Evolutionary conservation across 345 rosid species (phyloP), one percentile per base, ranked within the genome.

Genomic region (Bretschneidera sinensis): DNA sequence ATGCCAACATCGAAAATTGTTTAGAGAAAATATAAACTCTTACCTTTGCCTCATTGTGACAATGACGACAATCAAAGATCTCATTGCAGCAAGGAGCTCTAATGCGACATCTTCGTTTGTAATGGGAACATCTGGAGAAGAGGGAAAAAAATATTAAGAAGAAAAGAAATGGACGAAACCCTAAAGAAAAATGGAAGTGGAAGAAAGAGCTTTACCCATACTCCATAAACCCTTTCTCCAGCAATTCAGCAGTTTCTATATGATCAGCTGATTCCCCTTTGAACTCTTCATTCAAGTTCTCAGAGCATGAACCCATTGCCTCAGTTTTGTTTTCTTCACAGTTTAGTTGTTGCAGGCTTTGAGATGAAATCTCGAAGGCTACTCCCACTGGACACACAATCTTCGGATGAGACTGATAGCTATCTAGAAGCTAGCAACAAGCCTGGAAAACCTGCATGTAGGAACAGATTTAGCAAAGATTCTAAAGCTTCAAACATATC

Each of bases 61-160:
- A 91, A 65, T 88, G 98, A 47, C 83, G 96, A 62, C 98, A 91
- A 78, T 79, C 87, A 77, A 84, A 88, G 18, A 84, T 68, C 74
- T 85, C 90, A 45, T 75, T 74, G 62, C 98, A 91, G 70, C 98
- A 91, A 61, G 98, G 98, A 59, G 96, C 92, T 80, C 80, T 81
- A 60, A 91, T 78, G 62, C 68, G 76, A 60, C 96, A 91, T 63
- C 90, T 83, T 74, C 96, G 65, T 28, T 68, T 77, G 71, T 86
- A 91, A 65, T 88, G 95, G 2, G 75, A 65, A 65, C 95, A 88
- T 63, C 95, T 91, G 81, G 70, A 71, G 63, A 53, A 53, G 62
- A 57, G 61, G 6, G 39, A 17, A 14, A 23, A n/a, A n/a, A 35
- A 55, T 4, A 33, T 47, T n/a, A 69, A 18, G 57, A 45, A 4